phyloP scores from a whole-genome alignment of 768 basidiomycete species.

The Auriscalpium orientale region DNA sequence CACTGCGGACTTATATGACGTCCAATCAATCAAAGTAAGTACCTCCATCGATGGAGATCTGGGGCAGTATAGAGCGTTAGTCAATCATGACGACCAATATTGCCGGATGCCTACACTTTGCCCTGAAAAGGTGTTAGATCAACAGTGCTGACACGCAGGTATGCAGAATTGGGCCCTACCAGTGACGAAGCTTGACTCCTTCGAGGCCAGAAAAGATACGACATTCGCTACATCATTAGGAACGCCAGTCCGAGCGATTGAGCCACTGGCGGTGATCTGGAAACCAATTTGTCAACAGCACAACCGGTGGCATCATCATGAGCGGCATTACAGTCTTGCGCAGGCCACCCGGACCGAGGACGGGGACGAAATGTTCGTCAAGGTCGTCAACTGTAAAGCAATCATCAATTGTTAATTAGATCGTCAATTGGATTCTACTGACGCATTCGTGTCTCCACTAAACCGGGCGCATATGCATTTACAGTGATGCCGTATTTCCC shows the following conservation, averaged over 20 bases:
- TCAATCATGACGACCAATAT: neutral
- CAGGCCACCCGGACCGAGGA: neutral
- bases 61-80: neutral
- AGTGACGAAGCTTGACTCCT: conserved; percentile 13
- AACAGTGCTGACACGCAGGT: neutral
- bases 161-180: neutral
- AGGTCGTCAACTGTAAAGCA: neutral
- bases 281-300: no score
- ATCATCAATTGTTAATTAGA: neutral
- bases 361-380: neutral
- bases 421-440: neutral
- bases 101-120: neutral
- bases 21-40: neutral
- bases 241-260: neutral
- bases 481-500: conserved; percentile 16
- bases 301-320: no score
- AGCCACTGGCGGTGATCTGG: no score
- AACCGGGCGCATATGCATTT: conserved; percentile 18
- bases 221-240: conserved; percentile 11
- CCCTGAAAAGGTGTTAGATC: neutral
- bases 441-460: conserved; percentile 12
- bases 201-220: conserved; percentile 14
- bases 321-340: conserved; percentile 1
- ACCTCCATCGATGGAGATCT: neutral
- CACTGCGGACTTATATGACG: no score